Evolutionary conservation across 371 early-diverging fungal species (phyloP), one percentile per base, ranked within the genome.

Genomic region (Coemansia sp.): DNA sequence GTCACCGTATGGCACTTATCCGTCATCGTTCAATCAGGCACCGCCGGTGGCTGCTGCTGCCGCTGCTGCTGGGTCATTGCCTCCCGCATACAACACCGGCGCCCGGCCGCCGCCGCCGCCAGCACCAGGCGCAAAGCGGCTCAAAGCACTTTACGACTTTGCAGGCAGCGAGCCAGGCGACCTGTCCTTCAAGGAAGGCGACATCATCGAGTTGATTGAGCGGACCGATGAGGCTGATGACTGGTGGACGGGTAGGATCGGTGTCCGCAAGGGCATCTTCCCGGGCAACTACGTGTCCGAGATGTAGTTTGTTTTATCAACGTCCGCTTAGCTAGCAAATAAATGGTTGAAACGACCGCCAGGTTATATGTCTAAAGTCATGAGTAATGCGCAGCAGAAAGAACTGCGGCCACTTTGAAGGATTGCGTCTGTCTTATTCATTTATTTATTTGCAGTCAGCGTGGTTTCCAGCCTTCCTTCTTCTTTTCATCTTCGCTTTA

Each of bases 161-260:
- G 80, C 80, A 30, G 89, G 87, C 5, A 86, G 86, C 63, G 81
- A 86, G 26, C 82, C 81, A 9, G 88, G 88, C 4, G 91, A 91
- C 59, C 66, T 91, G 64, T 67, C 80, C 13, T 88, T 91, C 76
- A 63, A 70, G 3, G 85, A 83, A 63, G 86, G 85, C 62, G 90
- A 91, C 52, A 62, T 69, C 11, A 89, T 91, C 58, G 85, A 88
- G 68, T 48, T 91, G 9, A 39, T 89, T 11, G 71, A 85, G 57
- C 76, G 83, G 36, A 84, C 87, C 0, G 63, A 70, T n/a, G 82
- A 80, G 52, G 56, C 62, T 13, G 82, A 91, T 58, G 89, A 85
- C 60, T 90, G 91, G 91, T 91, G 91, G 91, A 87, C 84, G 0
- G 91, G 91, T 5, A 70, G 68, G 31, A 62, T 87, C 32, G 81